A percentile compares a stretch with the other conserved stretches of the same genome.
Evolutionary conservation across 2,329 filamentous ascomycete species (phyloP).

Genomic region (Claviceps africana): DNA sequence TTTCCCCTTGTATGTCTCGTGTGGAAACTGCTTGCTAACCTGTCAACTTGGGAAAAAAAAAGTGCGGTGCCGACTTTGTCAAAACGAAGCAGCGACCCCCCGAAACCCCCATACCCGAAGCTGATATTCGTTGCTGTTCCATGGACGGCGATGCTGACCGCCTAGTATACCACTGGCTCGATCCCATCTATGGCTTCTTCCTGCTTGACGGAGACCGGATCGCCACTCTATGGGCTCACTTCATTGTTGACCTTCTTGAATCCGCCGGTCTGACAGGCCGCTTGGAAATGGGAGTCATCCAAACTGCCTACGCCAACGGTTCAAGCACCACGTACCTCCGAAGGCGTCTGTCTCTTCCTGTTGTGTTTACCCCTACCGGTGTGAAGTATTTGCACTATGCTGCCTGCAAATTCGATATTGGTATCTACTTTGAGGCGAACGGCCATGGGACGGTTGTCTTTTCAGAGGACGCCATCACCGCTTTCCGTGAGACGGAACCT

Average conservation of each 20-base stretch:
- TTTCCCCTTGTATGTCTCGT: not conserved
- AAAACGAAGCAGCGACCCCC: slow-evolving; percentile 93
- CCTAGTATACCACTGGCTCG: slow-evolving; percentile 86
- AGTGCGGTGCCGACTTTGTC: slow-evolving; percentile 93
- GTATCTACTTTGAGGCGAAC: slow-evolving; percentile 97
- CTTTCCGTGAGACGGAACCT: slow-evolving; percentile 66
- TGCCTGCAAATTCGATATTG: slow-evolving; percentile 87
- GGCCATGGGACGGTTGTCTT: slow-evolving; percentile 95
- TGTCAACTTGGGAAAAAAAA: slow-evolving; percentile 20
- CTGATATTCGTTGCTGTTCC: slow-evolving; percentile 71
- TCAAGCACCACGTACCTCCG: slow-evolving; percentile 85
- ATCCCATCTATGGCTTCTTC: slow-evolving; percentile 70
- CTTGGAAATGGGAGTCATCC: slow-evolving; percentile 83
- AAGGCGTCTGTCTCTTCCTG: slow-evolving; percentile 74
- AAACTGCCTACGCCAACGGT: slow-evolving; percentile 96
- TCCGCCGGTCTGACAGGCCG: slow-evolving; percentile 66
- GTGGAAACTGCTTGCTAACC: not conserved
- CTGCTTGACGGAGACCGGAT: slow-evolving; percentile 96
- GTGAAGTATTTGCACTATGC: slow-evolving; percentile 97
- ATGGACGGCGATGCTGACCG: slow-evolving; percentile 93
- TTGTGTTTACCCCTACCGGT: slow-evolving; percentile 86
- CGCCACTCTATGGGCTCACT: slow-evolving; percentile 82
- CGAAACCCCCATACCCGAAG: slow-evolving; percentile 61
- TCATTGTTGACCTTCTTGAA: slow-evolving; percentile 77
- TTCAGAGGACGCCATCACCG: slow-evolving; percentile 65